phyloP scores from a whole-genome alignment of 1,284 basidiomycete species.

The Mrakiaceae sp. region DNA sequence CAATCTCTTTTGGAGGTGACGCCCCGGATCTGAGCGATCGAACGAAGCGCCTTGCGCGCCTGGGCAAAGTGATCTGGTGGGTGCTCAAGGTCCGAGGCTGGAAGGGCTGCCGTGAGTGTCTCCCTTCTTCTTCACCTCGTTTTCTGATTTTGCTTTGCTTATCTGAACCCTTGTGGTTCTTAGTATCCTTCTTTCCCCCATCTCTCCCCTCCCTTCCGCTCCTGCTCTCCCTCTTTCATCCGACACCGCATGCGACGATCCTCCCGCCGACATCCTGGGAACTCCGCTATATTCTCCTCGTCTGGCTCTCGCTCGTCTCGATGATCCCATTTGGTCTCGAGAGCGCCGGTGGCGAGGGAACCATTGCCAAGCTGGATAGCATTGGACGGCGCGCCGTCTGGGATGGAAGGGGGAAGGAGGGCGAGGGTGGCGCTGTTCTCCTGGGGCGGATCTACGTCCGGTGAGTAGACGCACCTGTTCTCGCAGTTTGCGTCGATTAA shows the following conservation, averaged over 20 bases:
- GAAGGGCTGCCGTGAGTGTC: slow-evolving; percentile 13
- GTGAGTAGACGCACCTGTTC: slow-evolving; percentile 17
- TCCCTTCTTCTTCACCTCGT: not conserved
- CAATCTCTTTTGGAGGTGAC: too few species aligned
- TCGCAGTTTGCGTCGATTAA: not conserved
- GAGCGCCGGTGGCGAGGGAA: slow-evolving; percentile 27
- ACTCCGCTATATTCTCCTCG: slow-evolving; percentile 66
- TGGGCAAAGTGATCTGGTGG: slow-evolving; percentile 17
- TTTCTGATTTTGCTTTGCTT: not conserved
- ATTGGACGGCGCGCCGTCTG: slow-evolving; percentile 33
- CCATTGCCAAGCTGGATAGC: slow-evolving; percentile 55
- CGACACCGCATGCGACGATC: slow-evolving; percentile 4
- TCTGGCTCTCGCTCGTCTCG: slow-evolving; percentile 89
- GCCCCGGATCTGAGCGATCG: too few species aligned
- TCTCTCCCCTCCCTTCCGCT: slow-evolving; percentile 9
- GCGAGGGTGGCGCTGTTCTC: slow-evolving; percentile 30
- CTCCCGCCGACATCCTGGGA: slow-evolving; percentile 47
- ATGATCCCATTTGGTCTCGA: slow-evolving; percentile 83
- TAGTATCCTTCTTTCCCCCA: slow-evolving; percentile 10
- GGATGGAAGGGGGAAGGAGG: slow-evolving; percentile 31
- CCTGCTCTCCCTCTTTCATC: slow-evolving; percentile 11
- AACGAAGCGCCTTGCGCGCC: not conserved
- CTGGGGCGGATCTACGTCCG: slow-evolving; percentile 32
- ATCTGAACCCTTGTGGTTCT: not conserved
- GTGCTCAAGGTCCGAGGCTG: slow-evolving; percentile 18